Percentiles rank a stretch among this genome's conserved stretches.
These are phyloP conservation scores for Pseudoturritis turrita DNA, from an alignment of 345 rosid species.

Conservation along the genomic window DNA sequence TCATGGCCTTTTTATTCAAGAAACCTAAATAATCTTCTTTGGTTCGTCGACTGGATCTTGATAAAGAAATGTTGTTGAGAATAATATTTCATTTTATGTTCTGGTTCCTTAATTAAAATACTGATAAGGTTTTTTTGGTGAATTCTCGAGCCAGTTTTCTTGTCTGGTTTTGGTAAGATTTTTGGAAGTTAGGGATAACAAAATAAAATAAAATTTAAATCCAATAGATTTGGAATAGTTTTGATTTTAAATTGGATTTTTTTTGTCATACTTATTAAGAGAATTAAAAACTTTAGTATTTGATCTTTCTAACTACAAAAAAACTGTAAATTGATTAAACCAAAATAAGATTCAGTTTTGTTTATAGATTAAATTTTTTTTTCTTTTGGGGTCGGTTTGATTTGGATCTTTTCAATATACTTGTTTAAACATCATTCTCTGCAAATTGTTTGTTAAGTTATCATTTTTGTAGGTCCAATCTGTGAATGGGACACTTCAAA, in stretches of 20 bases:
- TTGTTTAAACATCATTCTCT: background rate
- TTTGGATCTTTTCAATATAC: conserved; percentile 1
- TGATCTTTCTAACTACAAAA: background rate
- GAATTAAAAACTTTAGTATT: background rate
- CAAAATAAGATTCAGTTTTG: background rate
- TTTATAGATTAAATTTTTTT: background rate
- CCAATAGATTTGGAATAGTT: no score
- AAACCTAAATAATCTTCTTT: background rate
- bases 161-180: background rate
- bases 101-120: background rate
- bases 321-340: background rate
- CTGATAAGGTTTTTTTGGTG: background rate
- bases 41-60: background rate
- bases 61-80: background rate
- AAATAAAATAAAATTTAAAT: no score
- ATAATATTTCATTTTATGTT: background rate
- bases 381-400: background rate
- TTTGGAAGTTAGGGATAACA: no score
- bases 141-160: background rate
- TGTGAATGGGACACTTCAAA: conserved; percentile 2
- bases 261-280: no score
- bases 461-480: conserved; percentile 23
- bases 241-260: no score
- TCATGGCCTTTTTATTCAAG: background rate
- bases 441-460: conserved; percentile 6